Base-by-base conservation (phyloP, 768 basidiomycete genomes). In the Boletellus emodensis region DNA sequence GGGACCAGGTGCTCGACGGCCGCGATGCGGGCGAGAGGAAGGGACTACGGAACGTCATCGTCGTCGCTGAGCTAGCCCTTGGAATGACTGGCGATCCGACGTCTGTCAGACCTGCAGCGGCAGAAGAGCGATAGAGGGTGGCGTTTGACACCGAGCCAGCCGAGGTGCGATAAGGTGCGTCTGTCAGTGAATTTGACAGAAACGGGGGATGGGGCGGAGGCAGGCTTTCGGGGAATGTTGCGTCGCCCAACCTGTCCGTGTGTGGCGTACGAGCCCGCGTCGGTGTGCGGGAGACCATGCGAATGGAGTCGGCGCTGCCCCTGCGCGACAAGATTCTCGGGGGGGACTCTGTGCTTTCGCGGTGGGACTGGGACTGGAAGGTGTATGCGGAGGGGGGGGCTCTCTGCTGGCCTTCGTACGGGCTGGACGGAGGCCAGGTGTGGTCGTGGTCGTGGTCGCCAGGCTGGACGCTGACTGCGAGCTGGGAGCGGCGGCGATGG, bases 21-120 rank as follows among this genome's bases (percentile, higher is more conserved):
- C 85, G 76, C 1, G 82, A 84, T 1, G 84, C 76, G 0, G 86
- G 87, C 4, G 83, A 78, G 46, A 87, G 78, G 70, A 87, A 87
- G 1, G 86, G 83, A 0, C 79, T 71, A 22, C 86, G 80, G 72
- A 89, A 87, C 13, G 51, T 59, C 10, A 67, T 54, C 6, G 74
- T 76, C 35, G 75, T 76, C 1, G 72, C 67, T 18, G 72, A 75
- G 46, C 64, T 61, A 26, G 60, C 66, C 28, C 80, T 64, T 13
- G 81, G 79, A 43, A 78, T 53, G 6, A 43, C 11, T 26, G 57
- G 43, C 2, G 51, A 15, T 10, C 46, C 39, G 0, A 10, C 20
- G 8, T 65, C 64, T 2, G 57, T 7, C 1, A 64, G 43, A 22
- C 46, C 55, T 0, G 65, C 57, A 1, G 61, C 65, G 46, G 55